Base-by-base conservation (phyloP, 176 grass and related monocot genomes). In the Aegilops longissima region DNA sequence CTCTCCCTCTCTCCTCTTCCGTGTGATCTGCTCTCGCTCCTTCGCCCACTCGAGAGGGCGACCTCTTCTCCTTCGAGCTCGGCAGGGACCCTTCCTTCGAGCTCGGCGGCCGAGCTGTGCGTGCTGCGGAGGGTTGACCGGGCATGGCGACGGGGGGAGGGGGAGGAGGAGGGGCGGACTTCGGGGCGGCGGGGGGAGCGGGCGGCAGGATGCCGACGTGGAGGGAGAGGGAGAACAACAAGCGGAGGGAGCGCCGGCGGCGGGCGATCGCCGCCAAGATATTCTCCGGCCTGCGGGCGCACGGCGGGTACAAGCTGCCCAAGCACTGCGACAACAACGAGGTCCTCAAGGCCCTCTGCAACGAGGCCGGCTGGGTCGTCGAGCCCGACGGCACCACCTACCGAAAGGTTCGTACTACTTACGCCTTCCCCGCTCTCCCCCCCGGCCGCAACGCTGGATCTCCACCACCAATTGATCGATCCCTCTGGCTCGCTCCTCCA, bases 301-400 rank as follows among this genome's bases (percentile, higher is more conserved):
- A 99, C 54, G 97, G 97, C 20, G 95, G 95, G 6, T 99, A 94
- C 90, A 96, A 93, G 89, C 92, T 99, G 0, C 97, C 97, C 61
- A 99, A 99, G 90, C 97, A 97, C 89, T 99, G 97, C 88, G 97
- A 99, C 92, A 99, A 99, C 92, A 99, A 99, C 90, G 97, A 99
- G 90, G 97, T 99, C 23, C 91, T 99, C 90, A 99, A 99, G 84
- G 97, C 97, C 29, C 94, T 99, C 61, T 94, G 92, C 94, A 82
- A 89, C 85, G 97, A 99, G 97, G 97, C 97, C 7, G 97, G 97
- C 0, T 99, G 97, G 97, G 85, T 73, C 83, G 97, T 99, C 81
- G 90, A 99, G 83, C 92, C 85, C 21, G 97, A 99, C 76, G 94
- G 97, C 59, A 99, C 89, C 68, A 99, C 97, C 24, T 99, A 97